Evolutionary conservation across 306 rosid genomes (phyloP), one percentile per base, ranked within the genome.

Genomic region (Cicer chorassanicum): DNA sequence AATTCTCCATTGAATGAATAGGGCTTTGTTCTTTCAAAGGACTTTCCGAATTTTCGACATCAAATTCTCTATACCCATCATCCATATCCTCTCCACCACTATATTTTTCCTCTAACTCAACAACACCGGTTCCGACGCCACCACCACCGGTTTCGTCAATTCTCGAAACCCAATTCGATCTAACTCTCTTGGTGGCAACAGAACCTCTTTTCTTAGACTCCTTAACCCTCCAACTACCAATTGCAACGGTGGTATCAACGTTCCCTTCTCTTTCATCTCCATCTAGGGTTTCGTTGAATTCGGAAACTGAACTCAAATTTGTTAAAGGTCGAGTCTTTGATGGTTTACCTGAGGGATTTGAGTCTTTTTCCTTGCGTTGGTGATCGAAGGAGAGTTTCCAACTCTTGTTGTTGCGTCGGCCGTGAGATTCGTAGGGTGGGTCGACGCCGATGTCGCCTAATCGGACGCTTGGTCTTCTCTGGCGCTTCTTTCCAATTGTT

Each of bases 381-480:
- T 86, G 83, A 50, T 74, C 93, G 69, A 83, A 48, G 16, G 83
- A 40, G 1, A 85, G 76, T 85, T 86, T 89, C 98, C 96, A 94
- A 0, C 80, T 89, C 85, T 90, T 94, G 21, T 65, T 53, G 70
- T 14, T 68, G 36, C 96, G 96, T 14, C 97, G 97, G 13, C 68
- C 65, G 15, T 88, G 89, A 39, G 96, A 85, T 41, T 94, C 97
- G 77, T 87, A 90, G 42, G 88, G 87, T 72, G 83, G 96, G 87
- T 91, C 97, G n/a, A 92, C 96, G 15, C 99, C 99, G 86, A 94
- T 91, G 73, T 94, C 97, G 45, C 97, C 99, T 53, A 94, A 84
- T 63, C 97, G 89, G 64, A 94, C 97, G 65, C 97, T 94, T 1
- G 99, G 99, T 16, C 95, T 81, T 6, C 99, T 74, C 78, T 92